Base-by-base conservation (phyloP, 2,329 filamentous ascomycete genomes). In the Cercospora beticola region DNA sequence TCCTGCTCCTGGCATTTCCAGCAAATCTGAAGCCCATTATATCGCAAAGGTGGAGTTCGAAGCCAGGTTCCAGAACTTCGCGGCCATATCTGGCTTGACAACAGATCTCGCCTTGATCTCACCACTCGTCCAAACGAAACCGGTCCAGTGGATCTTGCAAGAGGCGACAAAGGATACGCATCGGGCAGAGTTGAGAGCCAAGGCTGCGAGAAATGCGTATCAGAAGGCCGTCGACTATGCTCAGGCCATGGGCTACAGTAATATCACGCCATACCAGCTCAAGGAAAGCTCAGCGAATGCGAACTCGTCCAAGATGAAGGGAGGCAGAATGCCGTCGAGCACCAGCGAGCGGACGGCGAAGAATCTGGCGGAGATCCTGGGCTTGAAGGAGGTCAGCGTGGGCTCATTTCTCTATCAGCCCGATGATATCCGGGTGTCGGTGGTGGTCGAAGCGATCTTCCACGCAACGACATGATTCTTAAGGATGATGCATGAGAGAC, bases 181-280 rank as follows among this genome's bases (percentile, higher is more conserved):
- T 36, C 65, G 65, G 16, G n/a, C 65, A 4, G 36, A 52, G 8
- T 26, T 67, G 16, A 30, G 68, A n/a, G 57, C 61, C 12, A 18
- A 64, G 7, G 64, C 65, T 7, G 68, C 68, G 36, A 62, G 54
- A 28, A 65, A 70, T 14, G 68, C 64, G 10, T 40, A 63, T 4
- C 61, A 58, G 23, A 70, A 70, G 33, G 65, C 61, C 1, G 33
- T 70, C 6, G 68, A 70, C 5, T 70, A 70, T 33, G 68, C 68
- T n/a, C 31, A 18, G 6, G 64, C 68, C 14, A 57, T 70, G 30
- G 68, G 64, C 2, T 70, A 67, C 33, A 52, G 30, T 7, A 62
- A 52, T 4, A 62, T 70, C 2, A 36, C 23, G 5, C 68, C 68
- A 9, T 23, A 28, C 28, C 36, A 58, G 10, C 57, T 67, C 12